These are phyloP conservation scores for Yamadazyma sp. DNA, from an alignment of 1,139 yeast genomes.

Conservation along the genomic window DNA sequence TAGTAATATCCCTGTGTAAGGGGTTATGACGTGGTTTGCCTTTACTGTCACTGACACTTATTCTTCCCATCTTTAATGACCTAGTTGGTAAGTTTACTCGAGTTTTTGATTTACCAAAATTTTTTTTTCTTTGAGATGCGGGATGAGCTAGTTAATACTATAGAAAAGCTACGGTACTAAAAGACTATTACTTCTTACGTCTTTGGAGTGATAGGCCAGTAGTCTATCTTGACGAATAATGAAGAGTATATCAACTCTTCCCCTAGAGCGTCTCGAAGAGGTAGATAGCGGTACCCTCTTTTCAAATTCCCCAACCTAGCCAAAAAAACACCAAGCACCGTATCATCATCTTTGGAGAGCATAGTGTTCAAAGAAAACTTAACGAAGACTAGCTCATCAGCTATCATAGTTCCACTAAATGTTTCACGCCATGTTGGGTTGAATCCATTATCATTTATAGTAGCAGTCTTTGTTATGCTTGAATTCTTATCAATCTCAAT, in stretches of 20 bases:
- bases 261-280: slow-evolving; percentile 73
- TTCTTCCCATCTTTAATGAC: slow-evolving; percentile 58
- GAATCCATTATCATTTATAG: slow-evolving; percentile 66
- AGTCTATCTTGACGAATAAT: slow-evolving; percentile 56
- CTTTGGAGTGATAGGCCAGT: slow-evolving; percentile 14
- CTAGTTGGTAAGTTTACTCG: neutral
- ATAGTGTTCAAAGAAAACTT: slow-evolving; percentile 25
- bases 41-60: slow-evolving; percentile 48
- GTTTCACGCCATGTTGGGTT: slow-evolving; percentile 78
- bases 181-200: neutral
- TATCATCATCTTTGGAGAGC: slow-evolving; percentile 25
- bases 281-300: slow-evolving; percentile 79
- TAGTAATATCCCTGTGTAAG: slow-evolving; percentile 69
- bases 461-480: slow-evolving; percentile 28
- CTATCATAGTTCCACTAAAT: slow-evolving; percentile 43
- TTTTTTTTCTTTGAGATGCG: slow-evolving; percentile 3
- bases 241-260: slow-evolving; percentile 81
- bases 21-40: slow-evolving; percentile 71
- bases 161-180: neutral
- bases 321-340: slow-evolving; percentile 58
- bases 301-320: slow-evolving; percentile 57
- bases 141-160: slow-evolving; percentile 2
- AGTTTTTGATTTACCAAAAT: neutral
- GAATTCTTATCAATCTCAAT: slow-evolving; percentile 23
- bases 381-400: slow-evolving; percentile 34